A percentile compares a stretch with the other conserved stretches of the same genome.
phyloP scores from a whole-genome alignment of 305 asterid genomes.

The Fraxinus xanthoxyloides region DNA sequence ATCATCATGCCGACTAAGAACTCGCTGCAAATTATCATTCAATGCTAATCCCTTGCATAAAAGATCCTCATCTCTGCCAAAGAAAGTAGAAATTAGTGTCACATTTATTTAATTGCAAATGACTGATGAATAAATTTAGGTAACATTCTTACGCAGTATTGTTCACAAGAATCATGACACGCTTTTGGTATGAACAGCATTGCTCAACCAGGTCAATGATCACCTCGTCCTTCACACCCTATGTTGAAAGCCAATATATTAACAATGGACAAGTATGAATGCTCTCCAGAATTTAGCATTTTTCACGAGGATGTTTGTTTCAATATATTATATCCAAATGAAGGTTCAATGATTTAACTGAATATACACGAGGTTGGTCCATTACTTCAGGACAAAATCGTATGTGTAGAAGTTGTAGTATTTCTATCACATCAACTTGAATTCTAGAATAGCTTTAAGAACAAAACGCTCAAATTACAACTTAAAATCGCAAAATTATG shows the following conservation, averaged over 20 bases:
- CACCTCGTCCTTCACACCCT: constrained; percentile 86
- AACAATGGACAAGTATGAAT: constrained; percentile 5
- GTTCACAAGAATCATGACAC: constrained; percentile 88
- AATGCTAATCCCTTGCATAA: constrained; percentile 70
- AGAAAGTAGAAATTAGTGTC: constrained; percentile 12
- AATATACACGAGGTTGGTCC: not conserved
- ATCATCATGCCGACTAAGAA: constrained; percentile 62
- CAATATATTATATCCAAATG: not conserved
- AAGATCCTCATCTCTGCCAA: constrained; percentile 79
- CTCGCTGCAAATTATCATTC: constrained; percentile 78
- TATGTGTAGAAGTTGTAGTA: not conserved
- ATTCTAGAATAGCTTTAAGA: not conserved
- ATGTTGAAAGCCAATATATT: constrained; percentile 5
- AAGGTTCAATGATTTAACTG: not conserved
- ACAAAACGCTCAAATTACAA: not conserved
- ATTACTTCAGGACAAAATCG: not conserved
- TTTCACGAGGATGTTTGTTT: not conserved
- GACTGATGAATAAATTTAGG: constrained; percentile 1
- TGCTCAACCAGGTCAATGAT: constrained; percentile 88
- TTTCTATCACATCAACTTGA: not conserved
- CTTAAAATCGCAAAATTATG: not conserved
- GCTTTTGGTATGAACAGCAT: constrained; percentile 77
- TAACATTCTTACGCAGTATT: constrained; percentile 62
- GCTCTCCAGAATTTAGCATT: not conserved
- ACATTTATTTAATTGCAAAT: constrained; percentile 8